These are phyloP conservation scores for Clarireedia hainanense DNA, from an alignment of 2,329 filamentous ascomycete species.

Conservation along the genomic window DNA sequence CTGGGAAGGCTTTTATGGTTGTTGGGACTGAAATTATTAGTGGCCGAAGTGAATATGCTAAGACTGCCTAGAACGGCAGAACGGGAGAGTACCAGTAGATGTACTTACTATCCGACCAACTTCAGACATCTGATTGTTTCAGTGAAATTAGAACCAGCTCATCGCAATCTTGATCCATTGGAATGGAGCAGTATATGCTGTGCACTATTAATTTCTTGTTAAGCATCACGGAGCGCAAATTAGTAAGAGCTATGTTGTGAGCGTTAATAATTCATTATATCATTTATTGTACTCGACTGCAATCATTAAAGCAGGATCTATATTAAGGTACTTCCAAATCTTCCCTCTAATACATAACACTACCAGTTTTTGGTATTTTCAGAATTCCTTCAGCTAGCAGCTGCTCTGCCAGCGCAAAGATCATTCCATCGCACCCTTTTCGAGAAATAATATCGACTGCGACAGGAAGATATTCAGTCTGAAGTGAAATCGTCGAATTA, in stretches of 20 bases:
- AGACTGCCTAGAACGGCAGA: too few species aligned
- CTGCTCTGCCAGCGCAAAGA: slow-evolving; percentile 45
- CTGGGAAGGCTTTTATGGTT: too few species aligned
- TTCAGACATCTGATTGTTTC: too few species aligned
- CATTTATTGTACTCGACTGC: neutral
- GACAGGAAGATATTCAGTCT: slow-evolving; percentile 47
- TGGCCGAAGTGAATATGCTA: too few species aligned
- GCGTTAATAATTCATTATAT: neutral
- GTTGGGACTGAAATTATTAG: too few species aligned
- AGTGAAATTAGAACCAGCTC: too few species aligned
- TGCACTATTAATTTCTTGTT: too few species aligned
- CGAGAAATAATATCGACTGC: slow-evolving; percentile 49
- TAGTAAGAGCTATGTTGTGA: neutral
- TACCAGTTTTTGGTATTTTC: slow-evolving; percentile 36
- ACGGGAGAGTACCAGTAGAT: too few species aligned
- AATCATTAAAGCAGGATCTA: neutral
- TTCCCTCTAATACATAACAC: slow-evolving; percentile 15
- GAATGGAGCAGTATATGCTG: too few species aligned
- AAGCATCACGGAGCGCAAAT: neutral
- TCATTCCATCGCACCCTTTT: slow-evolving; percentile 52
- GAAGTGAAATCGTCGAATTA: slow-evolving; percentile 38
- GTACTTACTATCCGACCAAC: too few species aligned
- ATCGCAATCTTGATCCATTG: too few species aligned
- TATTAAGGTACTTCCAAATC: neutral
- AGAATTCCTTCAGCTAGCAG: slow-evolving; percentile 42